Percentiles rank a stretch among this genome's conserved stretches.
These are phyloP conservation scores for Irpex sp. DNA, from an alignment of 1,284 basidiomycete genomes.

Conservation along the genomic window DNA sequence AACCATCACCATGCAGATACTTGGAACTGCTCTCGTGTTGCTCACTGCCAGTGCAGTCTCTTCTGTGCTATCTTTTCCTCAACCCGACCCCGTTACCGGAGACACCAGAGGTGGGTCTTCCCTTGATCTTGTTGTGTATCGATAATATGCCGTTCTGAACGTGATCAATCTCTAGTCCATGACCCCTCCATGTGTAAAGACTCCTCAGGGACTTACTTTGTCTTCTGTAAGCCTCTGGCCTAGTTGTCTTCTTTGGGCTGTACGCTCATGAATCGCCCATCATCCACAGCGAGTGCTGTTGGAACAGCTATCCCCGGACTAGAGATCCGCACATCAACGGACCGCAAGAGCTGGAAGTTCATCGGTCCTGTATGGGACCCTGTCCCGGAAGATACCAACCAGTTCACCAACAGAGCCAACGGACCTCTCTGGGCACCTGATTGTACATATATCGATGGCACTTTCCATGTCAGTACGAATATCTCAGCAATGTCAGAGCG, in stretches of 20 bases:
- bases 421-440: neutral
- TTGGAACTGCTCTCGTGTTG: too few relatives aligned
- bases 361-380: neutral
- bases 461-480: neutral
- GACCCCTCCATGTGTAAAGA: neutral
- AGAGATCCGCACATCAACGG: neutral
- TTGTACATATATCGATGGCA: neutral
- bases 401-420: neutral
- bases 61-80: neutral
- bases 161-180: too few relatives aligned
- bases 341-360: neutral
- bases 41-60: neutral
- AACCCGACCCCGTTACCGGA: neutral
- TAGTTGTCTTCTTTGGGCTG: too few relatives aligned
- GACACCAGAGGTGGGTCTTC: neutral
- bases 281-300: too few relatives aligned
- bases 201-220: neutral
- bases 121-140: too few relatives aligned
- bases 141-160: too few relatives aligned
- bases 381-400: neutral
- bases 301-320: neutral
- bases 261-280: neutral
- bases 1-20: too few relatives aligned
- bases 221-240: neutral
- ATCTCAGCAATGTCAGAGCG: too few relatives aligned